Evolutionary conservation across 768 basidiomycete genomes (phyloP).

Genomic region (Paxillus ammoniavirescens): DNA sequence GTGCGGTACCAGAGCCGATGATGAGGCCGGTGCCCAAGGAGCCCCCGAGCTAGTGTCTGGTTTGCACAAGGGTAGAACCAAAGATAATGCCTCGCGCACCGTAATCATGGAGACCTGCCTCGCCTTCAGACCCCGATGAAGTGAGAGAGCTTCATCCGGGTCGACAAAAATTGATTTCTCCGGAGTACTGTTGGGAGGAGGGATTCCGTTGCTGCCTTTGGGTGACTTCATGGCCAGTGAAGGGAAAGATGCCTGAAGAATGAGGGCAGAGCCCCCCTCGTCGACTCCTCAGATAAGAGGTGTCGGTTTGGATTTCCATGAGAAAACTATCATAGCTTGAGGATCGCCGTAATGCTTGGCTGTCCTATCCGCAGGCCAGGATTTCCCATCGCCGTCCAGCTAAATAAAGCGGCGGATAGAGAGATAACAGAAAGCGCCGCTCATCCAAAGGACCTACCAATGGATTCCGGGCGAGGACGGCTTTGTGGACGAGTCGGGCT

Average conservation of each 20-base stretch:
- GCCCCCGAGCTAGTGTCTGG: constrained; percentile 39
- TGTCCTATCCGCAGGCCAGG: not conserved
- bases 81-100: constrained; percentile 22
- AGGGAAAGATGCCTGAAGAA: not conserved
- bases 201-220: not conserved
- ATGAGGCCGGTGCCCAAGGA: constrained; percentile 57
- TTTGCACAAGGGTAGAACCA: not conserved
- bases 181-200: not conserved
- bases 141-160: constrained; percentile 33
- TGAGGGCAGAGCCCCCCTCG: not conserved
- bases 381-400: not conserved
- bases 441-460: not conserved
- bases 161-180: constrained; percentile 27
- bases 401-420: constrained; percentile 2
- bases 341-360: not conserved
- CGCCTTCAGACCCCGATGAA: constrained; percentile 51
- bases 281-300: not conserved
- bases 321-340: not conserved
- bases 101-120: constrained; percentile 59
- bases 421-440: not conserved
- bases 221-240: not conserved
- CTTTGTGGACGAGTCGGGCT: not conserved
- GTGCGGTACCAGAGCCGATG: constrained; percentile 58
- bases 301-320: not conserved
- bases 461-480: not conserved